These are phyloP conservation scores for Pouteria campechiana DNA, from an alignment of 179 eudicot species.

Conservation along the genomic window DNA sequence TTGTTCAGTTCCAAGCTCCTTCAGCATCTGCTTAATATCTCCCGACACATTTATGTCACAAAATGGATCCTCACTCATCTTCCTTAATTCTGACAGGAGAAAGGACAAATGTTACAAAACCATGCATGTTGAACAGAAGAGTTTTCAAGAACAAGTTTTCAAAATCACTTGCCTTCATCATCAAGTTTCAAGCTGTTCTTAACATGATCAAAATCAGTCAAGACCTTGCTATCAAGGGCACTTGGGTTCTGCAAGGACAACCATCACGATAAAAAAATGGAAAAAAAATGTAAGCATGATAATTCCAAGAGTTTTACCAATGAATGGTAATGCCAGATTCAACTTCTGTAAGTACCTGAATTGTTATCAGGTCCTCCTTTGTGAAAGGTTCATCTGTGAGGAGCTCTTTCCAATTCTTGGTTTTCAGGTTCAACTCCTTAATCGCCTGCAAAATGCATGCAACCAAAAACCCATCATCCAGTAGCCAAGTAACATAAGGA, in stretches of 20 bases:
- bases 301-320: too few species aligned
- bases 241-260: conserved; percentile 66
- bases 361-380: conserved; percentile 71
- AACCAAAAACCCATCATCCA: background rate
- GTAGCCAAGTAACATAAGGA: background rate
- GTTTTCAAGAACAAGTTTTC: background rate
- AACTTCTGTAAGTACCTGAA: conserved; percentile 63
- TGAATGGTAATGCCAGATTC: too few species aligned
- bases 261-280: background rate
- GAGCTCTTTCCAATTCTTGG: conserved; percentile 96
- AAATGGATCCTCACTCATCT: conserved; percentile 68
- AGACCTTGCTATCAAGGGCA: conserved; percentile 66
- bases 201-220: conserved; percentile 80
- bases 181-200: conserved; percentile 78
- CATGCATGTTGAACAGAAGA: background rate
- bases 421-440: conserved; percentile 87
- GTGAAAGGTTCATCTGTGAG: conserved; percentile 90
- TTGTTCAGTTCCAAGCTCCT: conserved; percentile 92
- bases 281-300: too few species aligned
- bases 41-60: conserved; percentile 81
- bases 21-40: conserved; percentile 91
- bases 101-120: conserved; percentile 3
- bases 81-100: conserved; percentile 41
- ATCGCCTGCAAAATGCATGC: conserved; percentile 46
- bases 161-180: conserved; percentile 76